Evolutionary conservation across 1,139 yeast genomes (phyloP).

Genomic region (Blastobotrys petasosporus): DNA sequence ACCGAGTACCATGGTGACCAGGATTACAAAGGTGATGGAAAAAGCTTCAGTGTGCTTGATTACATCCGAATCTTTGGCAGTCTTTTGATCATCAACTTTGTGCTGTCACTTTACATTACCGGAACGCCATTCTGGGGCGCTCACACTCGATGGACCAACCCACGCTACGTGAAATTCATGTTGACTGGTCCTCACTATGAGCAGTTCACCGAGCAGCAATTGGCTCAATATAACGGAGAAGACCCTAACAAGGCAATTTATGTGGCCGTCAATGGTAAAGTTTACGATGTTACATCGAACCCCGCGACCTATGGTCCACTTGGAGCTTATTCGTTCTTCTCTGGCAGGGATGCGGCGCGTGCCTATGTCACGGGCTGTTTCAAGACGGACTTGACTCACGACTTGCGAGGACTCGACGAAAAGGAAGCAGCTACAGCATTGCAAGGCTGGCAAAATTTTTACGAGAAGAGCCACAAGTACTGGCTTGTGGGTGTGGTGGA

Average conservation of each 20-base stretch:
- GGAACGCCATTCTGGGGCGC: constrained; percentile 38
- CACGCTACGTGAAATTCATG: constrained; percentile 37
- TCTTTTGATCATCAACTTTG: constrained; percentile 42
- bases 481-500: constrained; percentile 60
- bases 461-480: constrained; percentile 42
- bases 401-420: constrained; percentile 53
- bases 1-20: constrained; percentile 5
- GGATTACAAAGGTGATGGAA: constrained; percentile 7
- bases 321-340: constrained; percentile 55
- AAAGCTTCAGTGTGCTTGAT: constrained; percentile 6
- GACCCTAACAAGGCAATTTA: constrained; percentile 50
- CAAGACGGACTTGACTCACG: constrained; percentile 52
- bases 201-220: constrained; percentile 43
- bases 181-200: constrained; percentile 25
- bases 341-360: constrained; percentile 68
- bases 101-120: constrained; percentile 36
- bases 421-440: constrained; percentile 31
- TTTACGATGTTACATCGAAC: constrained; percentile 62
- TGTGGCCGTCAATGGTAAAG: constrained; percentile 59
- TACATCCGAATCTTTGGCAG: constrained; percentile 6
- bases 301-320: constrained; percentile 56
- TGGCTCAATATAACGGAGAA: constrained; percentile 50
- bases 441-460: constrained; percentile 51
- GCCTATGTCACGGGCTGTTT: constrained; percentile 78
- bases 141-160: constrained; percentile 47